A percentile compares a stretch with the other conserved stretches of the same genome.
These are phyloP conservation scores for Mortierella sp. DNA, from an alignment of 371 early-diverging fungal species.

Conservation along the genomic window DNA sequence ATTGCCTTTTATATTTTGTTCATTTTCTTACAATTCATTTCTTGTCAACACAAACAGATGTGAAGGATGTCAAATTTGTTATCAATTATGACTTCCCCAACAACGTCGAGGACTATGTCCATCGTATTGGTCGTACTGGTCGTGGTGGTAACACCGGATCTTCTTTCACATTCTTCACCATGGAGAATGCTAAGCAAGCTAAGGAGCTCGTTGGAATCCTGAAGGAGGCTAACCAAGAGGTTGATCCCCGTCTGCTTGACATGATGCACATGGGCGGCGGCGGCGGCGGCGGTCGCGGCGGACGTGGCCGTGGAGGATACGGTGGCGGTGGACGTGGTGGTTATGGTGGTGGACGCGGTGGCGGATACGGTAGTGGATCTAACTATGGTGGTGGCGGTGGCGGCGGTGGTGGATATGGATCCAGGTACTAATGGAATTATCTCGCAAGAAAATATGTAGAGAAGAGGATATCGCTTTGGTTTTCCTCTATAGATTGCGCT, in stretches of 20 bases:
- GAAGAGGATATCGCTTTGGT: background rate
- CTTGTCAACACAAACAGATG: constrained; percentile 65
- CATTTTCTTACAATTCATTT: constrained; percentile 1
- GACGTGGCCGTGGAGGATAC: constrained; percentile 65
- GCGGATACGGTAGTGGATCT: constrained; percentile 30
- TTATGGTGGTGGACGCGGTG: constrained; percentile 46
- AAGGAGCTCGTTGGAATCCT: constrained; percentile 93
- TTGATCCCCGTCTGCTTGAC: constrained; percentile 88
- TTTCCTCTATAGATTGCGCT: background rate
- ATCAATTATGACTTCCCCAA: constrained; percentile 98
- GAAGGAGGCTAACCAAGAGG: constrained; percentile 94
- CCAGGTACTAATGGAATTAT: constrained; percentile 22
- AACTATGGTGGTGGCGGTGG: constrained; percentile 32
- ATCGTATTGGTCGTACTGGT: constrained; percentile 99
- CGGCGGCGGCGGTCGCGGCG: constrained; percentile 64
- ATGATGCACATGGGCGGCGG: constrained; percentile 72
- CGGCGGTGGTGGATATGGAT: constrained; percentile 29
- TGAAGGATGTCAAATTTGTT: constrained; percentile 95
- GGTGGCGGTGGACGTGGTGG: constrained; percentile 57
- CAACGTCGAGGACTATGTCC: constrained; percentile 96
- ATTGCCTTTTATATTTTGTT: background rate
- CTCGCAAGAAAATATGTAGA: background rate
- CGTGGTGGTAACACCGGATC: constrained; percentile 97
- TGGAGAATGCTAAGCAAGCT: constrained; percentile 92
- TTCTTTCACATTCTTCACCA: constrained; percentile 97